A percentile compares a stretch with the other conserved stretches of the same genome.
Conservation (phyloP, 257 asterid genomes). For the Apocynum venetum region DNA sequence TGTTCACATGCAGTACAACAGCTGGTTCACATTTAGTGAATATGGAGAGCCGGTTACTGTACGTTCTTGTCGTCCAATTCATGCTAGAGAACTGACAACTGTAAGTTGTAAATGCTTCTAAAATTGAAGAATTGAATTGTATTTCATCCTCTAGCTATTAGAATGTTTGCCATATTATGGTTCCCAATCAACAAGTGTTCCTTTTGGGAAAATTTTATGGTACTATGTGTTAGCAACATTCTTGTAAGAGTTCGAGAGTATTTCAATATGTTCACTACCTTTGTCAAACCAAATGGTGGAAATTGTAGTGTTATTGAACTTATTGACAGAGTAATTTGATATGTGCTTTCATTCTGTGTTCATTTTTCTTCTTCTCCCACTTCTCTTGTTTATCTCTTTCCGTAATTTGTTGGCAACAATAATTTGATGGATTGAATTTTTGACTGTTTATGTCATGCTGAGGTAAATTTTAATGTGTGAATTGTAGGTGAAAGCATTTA, state of each 20-base stretch:
- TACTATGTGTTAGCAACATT: neutral
- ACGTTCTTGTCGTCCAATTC: conserved; percentile 78
- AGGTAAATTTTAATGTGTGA: neutral
- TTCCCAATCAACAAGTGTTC: neutral
- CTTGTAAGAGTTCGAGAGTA: neutral
- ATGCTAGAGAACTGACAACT: conserved; percentile 78
- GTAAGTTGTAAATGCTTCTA: conserved; percentile 41
- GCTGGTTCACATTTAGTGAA: conserved; percentile 92
- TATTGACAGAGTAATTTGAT: neutral
- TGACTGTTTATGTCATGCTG: neutral
- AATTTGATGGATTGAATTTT: neutral
- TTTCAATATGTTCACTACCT: neutral
- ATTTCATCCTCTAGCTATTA: no score
- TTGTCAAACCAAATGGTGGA: neutral
- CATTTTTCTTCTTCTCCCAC: neutral
- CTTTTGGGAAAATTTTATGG: neutral
- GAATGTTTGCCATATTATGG: neutral
- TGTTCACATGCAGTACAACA: conserved; percentile 70
- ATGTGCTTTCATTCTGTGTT: neutral
- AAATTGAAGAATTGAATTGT: neutral
- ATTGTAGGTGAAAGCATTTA: conserved; percentile 83
- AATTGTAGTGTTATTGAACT: neutral
- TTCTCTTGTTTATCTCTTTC: neutral
- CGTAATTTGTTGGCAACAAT: neutral
- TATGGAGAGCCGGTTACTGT: conserved; percentile 82